These are phyloP conservation scores for Aspergillus awamori DNA, from an alignment of 2,329 filamentous ascomycete genomes.

Conservation along the genomic window DNA sequence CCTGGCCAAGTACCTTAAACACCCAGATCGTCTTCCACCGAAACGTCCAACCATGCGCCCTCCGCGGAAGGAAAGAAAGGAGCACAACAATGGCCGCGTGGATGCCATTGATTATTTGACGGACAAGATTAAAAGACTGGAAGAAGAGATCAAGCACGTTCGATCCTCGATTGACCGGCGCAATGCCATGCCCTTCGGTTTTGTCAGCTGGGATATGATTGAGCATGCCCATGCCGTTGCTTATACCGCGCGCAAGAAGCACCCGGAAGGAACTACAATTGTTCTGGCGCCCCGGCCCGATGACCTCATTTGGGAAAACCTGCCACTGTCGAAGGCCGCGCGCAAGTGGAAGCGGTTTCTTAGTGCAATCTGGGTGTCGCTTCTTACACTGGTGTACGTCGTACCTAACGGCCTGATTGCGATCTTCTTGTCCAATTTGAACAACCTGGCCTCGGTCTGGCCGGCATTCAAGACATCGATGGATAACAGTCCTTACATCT, in stretches of 20 bases:
- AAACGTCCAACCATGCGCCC: slow-evolving; percentile 77
- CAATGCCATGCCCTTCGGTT: slow-evolving; percentile 87
- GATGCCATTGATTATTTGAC: slow-evolving; percentile 95
- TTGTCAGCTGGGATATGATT: slow-evolving; percentile 90
- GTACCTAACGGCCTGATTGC: slow-evolving; percentile 92
- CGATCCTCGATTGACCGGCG: slow-evolving; percentile 81
- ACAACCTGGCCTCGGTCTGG: slow-evolving; percentile 81
- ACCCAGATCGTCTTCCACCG: slow-evolving; percentile 76
- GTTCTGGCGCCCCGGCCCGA: slow-evolving; percentile 80
- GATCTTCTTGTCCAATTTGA: slow-evolving; percentile 85
- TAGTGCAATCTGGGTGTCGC: slow-evolving; percentile 80
- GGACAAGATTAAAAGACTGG: slow-evolving; percentile 77
- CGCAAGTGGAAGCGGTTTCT: slow-evolving; percentile 73
- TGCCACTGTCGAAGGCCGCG: slow-evolving; percentile 69
- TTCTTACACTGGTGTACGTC: slow-evolving; percentile 84
- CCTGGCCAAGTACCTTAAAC: slow-evolving; percentile 85
- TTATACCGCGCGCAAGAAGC: slow-evolving; percentile 77
- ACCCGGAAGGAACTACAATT: slow-evolving; percentile 75
- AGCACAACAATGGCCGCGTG: slow-evolving; percentile 70
- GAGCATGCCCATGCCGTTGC: slow-evolving; percentile 86
- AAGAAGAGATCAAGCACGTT: slow-evolving; percentile 81
- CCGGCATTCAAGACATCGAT: slow-evolving; percentile 69
- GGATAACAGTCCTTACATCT: slow-evolving; percentile 64
- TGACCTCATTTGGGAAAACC: slow-evolving; percentile 95
- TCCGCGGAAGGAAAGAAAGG: slow-evolving; percentile 75